These are phyloP conservation scores for Striga asiatica DNA, from an alignment of 257 asterid species.

Conservation along the genomic window DNA sequence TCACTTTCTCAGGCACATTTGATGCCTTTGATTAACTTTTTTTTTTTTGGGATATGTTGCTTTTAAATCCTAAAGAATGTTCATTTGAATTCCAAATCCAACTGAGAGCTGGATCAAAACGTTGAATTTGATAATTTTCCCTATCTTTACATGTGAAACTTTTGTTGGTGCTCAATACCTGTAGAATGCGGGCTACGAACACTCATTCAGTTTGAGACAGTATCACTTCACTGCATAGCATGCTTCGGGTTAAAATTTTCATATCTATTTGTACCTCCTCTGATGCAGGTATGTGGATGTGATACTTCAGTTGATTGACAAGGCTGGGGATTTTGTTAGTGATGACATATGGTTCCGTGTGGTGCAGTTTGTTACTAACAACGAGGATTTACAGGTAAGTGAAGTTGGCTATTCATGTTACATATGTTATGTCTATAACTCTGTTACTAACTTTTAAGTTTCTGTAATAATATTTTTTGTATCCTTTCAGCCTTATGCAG, in stretches of 20 bases:
- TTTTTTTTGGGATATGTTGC: neutral
- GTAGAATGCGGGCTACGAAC: neutral
- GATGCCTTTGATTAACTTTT: conserved; percentile 9
- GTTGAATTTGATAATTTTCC: neutral
- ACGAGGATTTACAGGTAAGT: conserved; percentile 83
- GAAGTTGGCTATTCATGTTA: conserved; percentile 13
- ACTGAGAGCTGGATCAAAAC: conserved; percentile 2
- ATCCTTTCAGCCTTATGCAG: conserved; percentile 76
- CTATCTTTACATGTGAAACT: neutral
- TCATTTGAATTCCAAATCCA: neutral
- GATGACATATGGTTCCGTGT: conserved; percentile 99
- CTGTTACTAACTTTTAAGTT: conserved; percentile 13
- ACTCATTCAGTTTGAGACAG: neutral
- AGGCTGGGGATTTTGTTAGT: conserved; percentile 96
- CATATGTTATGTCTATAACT: conserved; percentile 5
- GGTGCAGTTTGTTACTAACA: conserved; percentile 89
- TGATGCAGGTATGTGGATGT: conserved; percentile 89
- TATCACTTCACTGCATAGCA: neutral
- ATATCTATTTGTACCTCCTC: neutral
- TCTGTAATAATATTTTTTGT: conserved; percentile 9
- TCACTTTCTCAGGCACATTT: conserved; percentile 1
- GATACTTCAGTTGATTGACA: conserved; percentile 94
- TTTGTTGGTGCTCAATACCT: neutral
- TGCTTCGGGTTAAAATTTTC: conserved; percentile 4
- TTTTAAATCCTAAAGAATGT: neutral